Percentiles rank a stretch among this genome's conserved stretches.
phyloP scores from a whole-genome alignment of 1,139 yeast species.

The Wickerhamomyces sp. region DNA sequence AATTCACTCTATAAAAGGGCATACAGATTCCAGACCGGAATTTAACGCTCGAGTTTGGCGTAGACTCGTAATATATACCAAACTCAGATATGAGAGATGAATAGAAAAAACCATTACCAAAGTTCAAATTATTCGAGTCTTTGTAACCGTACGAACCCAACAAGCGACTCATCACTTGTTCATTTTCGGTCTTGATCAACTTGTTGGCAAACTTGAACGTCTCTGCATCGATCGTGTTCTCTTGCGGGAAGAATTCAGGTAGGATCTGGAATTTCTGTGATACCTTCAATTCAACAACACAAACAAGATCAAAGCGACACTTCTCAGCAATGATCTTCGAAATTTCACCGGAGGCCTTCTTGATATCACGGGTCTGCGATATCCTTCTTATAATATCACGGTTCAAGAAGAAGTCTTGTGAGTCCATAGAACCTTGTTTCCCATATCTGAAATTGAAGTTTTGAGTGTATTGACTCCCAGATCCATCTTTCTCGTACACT shows the following conservation, averaged over 20 bases:
- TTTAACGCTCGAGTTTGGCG: constrained; percentile 25
- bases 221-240: constrained; percentile 40
- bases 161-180: constrained; percentile 39
- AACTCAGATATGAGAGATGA: constrained; percentile 48
- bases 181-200: constrained; percentile 29
- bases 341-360: constrained; percentile 37
- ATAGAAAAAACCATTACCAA: constrained; percentile 42
- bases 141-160: constrained; percentile 43
- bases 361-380: constrained; percentile 36
- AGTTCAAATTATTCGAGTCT: constrained; percentile 26
- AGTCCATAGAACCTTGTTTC: constrained; percentile 25
- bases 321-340: constrained; percentile 37
- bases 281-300: constrained; percentile 51
- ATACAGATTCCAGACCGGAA: constrained; percentile 45
- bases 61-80: constrained; percentile 42
- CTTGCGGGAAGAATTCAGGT: constrained; percentile 37
- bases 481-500: constrained; percentile 56
- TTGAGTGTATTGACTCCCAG: constrained; percentile 52
- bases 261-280: constrained; percentile 41
- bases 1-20: constrained; percentile 43
- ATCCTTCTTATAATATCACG: constrained; percentile 36
- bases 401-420: constrained; percentile 16
- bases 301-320: constrained; percentile 44
- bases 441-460: constrained; percentile 40
- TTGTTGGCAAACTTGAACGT: constrained; percentile 35